Evolutionary conservation across 2,329 filamentous ascomycete species (phyloP).

Genomic region (Talaromyces sp.): DNA sequence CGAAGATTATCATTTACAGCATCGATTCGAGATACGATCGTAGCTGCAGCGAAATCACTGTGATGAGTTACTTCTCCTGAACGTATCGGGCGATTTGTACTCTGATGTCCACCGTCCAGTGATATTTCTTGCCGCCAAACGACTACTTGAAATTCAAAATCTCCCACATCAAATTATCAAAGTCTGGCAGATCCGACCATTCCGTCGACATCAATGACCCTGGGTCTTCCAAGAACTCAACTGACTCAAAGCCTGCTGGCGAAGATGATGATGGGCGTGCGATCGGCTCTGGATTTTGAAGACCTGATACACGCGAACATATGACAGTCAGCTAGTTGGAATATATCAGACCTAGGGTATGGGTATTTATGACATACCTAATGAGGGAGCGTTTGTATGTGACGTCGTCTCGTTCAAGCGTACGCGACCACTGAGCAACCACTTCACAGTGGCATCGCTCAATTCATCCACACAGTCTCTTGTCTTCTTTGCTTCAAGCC

Average conservation of each 20-base stretch:
- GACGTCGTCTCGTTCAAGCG: not conserved
- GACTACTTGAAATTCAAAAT: not conserved
- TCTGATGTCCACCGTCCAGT: too few species aligned
- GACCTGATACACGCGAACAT: not conserved
- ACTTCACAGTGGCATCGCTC: conserved; percentile 21
- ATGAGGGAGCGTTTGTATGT: not conserved
- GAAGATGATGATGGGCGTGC: not conserved
- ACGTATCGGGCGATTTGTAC: not conserved
- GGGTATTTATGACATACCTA: not conserved
- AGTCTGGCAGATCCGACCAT: not conserved
- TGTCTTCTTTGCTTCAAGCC: conserved; percentile 40
- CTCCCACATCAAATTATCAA: not conserved
- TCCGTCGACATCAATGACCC: not conserved
- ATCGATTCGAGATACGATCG: not conserved
- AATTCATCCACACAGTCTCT: conserved; percentile 27
- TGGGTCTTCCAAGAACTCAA: not conserved
- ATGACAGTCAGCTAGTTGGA: not conserved
- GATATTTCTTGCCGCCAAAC: not conserved
- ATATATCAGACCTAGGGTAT: not conserved
- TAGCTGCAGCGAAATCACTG: not conserved
- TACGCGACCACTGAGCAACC: conserved; percentile 9
- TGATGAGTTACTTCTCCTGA: not conserved
- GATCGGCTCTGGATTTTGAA: not conserved
- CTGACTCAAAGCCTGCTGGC: not conserved
- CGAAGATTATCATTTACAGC: not conserved